A percentile compares a stretch with the other conserved stretches of the same genome.
Evolutionary conservation across 306 rosid species (phyloP).

Genomic region (Neltuma alba): DNA sequence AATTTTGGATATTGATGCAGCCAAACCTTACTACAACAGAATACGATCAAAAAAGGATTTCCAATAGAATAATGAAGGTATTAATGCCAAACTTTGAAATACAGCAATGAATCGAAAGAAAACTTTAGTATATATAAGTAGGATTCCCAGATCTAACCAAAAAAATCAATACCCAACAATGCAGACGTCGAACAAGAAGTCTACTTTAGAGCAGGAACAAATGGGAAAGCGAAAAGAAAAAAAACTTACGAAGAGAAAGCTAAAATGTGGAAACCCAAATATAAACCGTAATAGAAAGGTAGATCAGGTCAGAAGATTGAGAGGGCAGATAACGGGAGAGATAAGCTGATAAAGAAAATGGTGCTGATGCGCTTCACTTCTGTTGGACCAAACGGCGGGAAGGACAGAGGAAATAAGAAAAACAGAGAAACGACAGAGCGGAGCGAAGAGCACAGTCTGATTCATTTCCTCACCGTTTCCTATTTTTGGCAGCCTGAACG

Average conservation of each 20-base stretch:
- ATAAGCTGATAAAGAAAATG: conserved; percentile 28
- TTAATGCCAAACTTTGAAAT: not conserved
- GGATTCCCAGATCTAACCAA: conserved; percentile 28
- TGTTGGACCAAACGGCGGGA: not conserved
- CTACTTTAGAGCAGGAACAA: not conserved
- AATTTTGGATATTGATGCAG: not conserved
- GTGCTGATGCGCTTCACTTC: conserved; percentile 4
- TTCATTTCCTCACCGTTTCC: not conserved
- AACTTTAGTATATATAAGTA: no score
- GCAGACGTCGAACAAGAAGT: not conserved
- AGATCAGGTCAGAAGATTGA: not conserved
- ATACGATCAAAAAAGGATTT: not conserved
- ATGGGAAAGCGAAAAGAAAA: not conserved
- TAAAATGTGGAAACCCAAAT: not conserved
- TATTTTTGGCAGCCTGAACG: not conserved
- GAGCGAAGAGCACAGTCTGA: not conserved
- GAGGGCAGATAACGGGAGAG: not conserved
- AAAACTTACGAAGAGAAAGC: not conserved
- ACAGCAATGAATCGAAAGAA: not conserved
- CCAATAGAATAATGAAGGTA: not conserved
- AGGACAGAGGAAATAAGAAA: not conserved
- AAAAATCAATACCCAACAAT: not conserved
- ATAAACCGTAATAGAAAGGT: not conserved
- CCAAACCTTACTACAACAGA: conserved; percentile 6
- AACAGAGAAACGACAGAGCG: not conserved